phyloP scores from a whole-genome alignment of 306 rosid genomes.

The Arachis hypogaea region DNA sequence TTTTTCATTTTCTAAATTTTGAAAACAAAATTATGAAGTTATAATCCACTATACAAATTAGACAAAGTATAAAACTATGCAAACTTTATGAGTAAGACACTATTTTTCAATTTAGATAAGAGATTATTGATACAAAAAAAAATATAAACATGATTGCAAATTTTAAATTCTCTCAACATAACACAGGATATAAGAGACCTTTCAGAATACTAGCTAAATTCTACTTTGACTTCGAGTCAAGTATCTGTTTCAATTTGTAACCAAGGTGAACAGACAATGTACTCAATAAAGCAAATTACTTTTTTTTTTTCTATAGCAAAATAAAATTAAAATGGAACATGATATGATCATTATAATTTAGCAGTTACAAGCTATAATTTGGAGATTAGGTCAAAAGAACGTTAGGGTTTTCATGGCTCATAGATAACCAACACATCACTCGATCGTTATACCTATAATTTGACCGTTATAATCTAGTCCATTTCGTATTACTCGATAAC shows the following conservation, averaged over 20 bases:
- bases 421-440: too few species aligned
- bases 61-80: background rate
- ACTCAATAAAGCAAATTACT: constrained; percentile 64
- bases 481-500: too few species aligned
- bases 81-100: constrained; percentile 19
- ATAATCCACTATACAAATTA: constrained; percentile 30
- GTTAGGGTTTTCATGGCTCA: too few species aligned
- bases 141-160: background rate
- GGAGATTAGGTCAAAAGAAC: too few species aligned
- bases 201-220: constrained; percentile 45
- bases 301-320: too few species aligned
- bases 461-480: too few species aligned
- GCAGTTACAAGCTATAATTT: too few species aligned
- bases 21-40: constrained; percentile 17
- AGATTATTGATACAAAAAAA: background rate
- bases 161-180: background rate
- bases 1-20: constrained; percentile 61
- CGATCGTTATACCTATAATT: too few species aligned
- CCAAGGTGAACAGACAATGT: constrained; percentile 81
- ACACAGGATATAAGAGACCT: constrained; percentile 30
- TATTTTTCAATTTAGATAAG: background rate
- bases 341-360: too few species aligned
- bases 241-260: constrained; percentile 82
- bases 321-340: too few species aligned
- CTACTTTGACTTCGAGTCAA: constrained; percentile 68